Evolutionary conservation across 805 yeast species (phyloP).

Genomic region (Zygosaccharomyces lentus): DNA sequence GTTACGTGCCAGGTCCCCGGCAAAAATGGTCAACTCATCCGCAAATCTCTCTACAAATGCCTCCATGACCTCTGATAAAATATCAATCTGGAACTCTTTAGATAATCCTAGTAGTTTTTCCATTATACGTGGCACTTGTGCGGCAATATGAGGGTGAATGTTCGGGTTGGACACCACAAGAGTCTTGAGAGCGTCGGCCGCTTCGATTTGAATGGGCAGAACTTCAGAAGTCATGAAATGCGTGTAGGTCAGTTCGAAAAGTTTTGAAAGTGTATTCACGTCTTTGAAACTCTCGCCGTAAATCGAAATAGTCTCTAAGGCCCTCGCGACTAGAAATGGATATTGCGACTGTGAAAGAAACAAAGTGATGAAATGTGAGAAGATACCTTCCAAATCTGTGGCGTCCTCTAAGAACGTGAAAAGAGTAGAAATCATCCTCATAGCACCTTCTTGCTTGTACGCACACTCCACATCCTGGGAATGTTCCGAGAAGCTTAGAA

Average conservation of each 20-base stretch:
- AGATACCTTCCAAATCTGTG: slow-evolving; percentile 59
- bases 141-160: slow-evolving; percentile 64
- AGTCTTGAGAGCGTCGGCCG: slow-evolving; percentile 83
- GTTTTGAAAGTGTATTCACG: slow-evolving; percentile 38
- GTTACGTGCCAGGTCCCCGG: slow-evolving; percentile 56
- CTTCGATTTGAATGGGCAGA: slow-evolving; percentile 78
- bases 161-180: slow-evolving; percentile 57
- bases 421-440: slow-evolving; percentile 73
- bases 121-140: slow-evolving; percentile 76
- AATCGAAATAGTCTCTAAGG: slow-evolving; percentile 53
- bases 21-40: slow-evolving; percentile 84
- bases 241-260: slow-evolving; percentile 40
- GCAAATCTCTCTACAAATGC: slow-evolving; percentile 87
- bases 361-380: slow-evolving; percentile 59
- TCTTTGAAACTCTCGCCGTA: slow-evolving; percentile 35
- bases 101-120: slow-evolving; percentile 71
- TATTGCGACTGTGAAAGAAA: slow-evolving; percentile 49
- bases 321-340: slow-evolving; percentile 68
- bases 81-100: slow-evolving; percentile 78
- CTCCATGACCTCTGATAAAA: slow-evolving; percentile 88
- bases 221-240: slow-evolving; percentile 42
- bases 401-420: slow-evolving; percentile 37
- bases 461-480: slow-evolving; percentile 40
- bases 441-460: slow-evolving; percentile 73
- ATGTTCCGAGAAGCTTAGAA: slow-evolving; percentile 35